Base-by-base conservation (phyloP, 768 basidiomycete genomes). In the Dentipellis sp. region DNA sequence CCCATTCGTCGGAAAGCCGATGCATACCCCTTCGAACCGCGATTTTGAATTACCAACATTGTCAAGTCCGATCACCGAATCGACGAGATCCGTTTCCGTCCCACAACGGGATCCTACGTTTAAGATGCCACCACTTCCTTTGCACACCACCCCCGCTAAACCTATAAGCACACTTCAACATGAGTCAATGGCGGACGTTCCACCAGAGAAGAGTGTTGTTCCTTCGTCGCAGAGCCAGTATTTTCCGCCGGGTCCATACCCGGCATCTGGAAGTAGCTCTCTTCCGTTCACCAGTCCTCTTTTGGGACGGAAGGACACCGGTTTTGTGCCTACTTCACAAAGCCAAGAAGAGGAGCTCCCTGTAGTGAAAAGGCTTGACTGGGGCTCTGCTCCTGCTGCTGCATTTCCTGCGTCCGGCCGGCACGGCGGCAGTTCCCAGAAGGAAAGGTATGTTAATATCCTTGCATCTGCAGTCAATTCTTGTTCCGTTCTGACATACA, bases 151-250 rank as follows among this genome's bases (percentile, higher is more conserved):
- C 46, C 9, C 14, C 21, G 23, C 16, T 12, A 34, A 22, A 17
- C 14, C 34, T 14, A 12, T 35, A n/a, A 34, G 22, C 35, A n/a
- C 14, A 5, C 4, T 23, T n/a, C 35, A 4, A 4, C 7, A 45
- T 36, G 54, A 1, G 14, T 16, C 47, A 36, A 21, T 23, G 19
- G 22, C 47, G 10, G 22, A 45, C 19, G 22, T 38, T 11, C 14
- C 50, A 14, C n/a, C 50, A 8, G 35, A 39, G 14, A 35, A 51
- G 12, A 39, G 37, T 5, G n/a, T 57, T 11, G 52, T 57, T 37
- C 40, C 50, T 10, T 52, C 56, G 50, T 57, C 56, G 10, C 56
- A 57, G 37, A 52, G 50, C 23, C 56, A 57, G 40, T 50, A 57
- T 46, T 23, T 53, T 5, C 21, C n/a, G 45, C 23, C 12, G 12